Evolutionary conservation across 768 basidiomycete genomes (phyloP).

Genomic region (Panellus pusillus): DNA sequence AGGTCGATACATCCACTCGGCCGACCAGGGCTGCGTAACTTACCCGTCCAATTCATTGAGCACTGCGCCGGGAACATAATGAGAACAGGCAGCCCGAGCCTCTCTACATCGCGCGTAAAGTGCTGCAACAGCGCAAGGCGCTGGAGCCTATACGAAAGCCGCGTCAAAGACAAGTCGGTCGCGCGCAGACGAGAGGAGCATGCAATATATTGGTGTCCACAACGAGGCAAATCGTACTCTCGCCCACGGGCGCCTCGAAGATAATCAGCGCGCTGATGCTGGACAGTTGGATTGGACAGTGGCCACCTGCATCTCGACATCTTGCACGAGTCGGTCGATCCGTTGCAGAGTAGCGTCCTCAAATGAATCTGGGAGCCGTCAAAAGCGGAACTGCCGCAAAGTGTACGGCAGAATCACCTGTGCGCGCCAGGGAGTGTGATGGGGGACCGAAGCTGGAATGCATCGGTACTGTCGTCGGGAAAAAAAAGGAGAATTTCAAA

Average conservation of each 20-base stretch:
- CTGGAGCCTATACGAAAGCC: constrained; percentile 2
- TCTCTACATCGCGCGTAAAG: constrained; percentile 65
- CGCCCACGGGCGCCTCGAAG: constrained; percentile 41
- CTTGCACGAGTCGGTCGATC: constrained; percentile 60
- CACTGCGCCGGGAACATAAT: constrained; percentile 75
- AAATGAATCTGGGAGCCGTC: constrained; percentile 9
- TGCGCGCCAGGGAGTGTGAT: background rate
- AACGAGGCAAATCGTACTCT: constrained; percentile 51
- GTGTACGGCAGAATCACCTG: background rate
- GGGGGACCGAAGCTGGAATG: background rate
- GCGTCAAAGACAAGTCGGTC: constrained; percentile 34
- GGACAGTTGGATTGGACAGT: constrained; percentile 3
- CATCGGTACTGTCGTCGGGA: background rate
- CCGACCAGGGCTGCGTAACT: constrained; percentile 5
- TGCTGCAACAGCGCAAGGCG: constrained; percentile 44
- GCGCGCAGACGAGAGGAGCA: constrained; percentile 45
- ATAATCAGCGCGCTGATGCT: constrained; percentile 8
- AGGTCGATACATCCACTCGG: background rate
- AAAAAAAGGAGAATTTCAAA: background rate
- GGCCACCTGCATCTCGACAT: constrained; percentile 74
- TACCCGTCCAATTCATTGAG: constrained; percentile 78
- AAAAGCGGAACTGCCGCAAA: background rate
- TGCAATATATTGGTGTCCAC: constrained; percentile 77
- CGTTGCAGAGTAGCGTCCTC: constrained; percentile 37
- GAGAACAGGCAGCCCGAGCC: constrained; percentile 45